Conservation (phyloP, 441 rosid species). For the Pelargonium exstipulatum region DNA sequence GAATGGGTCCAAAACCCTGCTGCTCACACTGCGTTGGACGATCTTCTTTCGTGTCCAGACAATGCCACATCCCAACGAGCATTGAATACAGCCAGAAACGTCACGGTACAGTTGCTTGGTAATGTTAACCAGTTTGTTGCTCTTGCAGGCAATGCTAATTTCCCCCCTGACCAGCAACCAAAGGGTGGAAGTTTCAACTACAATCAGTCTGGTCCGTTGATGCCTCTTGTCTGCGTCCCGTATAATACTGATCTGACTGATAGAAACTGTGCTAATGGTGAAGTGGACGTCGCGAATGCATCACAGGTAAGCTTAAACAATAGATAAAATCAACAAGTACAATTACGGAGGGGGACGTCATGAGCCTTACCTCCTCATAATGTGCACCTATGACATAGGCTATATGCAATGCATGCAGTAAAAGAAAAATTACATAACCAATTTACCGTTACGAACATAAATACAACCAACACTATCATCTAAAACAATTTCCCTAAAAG, state of each 20-base stretch:
- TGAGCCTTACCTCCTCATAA: too few species aligned
- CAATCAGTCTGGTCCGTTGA: conserved; percentile 89
- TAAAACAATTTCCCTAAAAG: too few species aligned
- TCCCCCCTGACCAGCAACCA: conserved; percentile 33
- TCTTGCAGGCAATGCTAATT: conserved; percentile 80
- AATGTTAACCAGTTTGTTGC: conserved; percentile 73
- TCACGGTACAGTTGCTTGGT: conserved; percentile 63
- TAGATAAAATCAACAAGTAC: not conserved
- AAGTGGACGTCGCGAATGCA: conserved; percentile 70
- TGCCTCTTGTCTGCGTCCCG: conserved; percentile 81
- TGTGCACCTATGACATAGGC: too few species aligned
- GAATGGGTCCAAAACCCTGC: conserved; percentile 81
- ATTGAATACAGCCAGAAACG: conserved; percentile 35
- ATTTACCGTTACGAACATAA: too few species aligned
- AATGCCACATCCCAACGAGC: conserved; percentile 51
- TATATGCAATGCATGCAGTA: too few species aligned
- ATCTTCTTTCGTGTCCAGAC: conserved; percentile 85
- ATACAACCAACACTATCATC: too few species aligned
- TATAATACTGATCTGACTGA: conserved; percentile 50
- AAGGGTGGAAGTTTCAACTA: conserved; percentile 37
- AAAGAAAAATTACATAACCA: too few species aligned
- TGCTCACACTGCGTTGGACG: conserved; percentile 78
- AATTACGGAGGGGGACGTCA: too few species aligned
- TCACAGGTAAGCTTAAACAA: conserved; percentile 48
- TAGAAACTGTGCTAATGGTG: conserved; percentile 61